A percentile compares a stretch with the other conserved stretches of the same genome.
These are phyloP conservation scores for Pseudomonodictys pantanalensis DNA, from an alignment of 495 filamentous ascomycete species.

Conservation along the genomic window DNA sequence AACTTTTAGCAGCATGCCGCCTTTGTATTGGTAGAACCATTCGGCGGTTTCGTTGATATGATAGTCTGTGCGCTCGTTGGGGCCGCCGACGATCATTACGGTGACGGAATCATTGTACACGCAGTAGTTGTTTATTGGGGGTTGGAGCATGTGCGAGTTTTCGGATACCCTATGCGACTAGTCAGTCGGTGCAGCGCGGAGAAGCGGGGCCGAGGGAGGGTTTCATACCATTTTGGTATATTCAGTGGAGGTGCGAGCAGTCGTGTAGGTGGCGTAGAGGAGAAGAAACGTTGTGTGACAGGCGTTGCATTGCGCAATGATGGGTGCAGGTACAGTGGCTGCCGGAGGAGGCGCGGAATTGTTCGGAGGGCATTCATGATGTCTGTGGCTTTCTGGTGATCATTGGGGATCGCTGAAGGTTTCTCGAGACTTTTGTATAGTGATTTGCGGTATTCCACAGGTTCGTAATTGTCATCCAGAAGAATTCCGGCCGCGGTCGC, in stretches of 20 bases:
- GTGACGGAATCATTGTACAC: conserved; percentile 80
- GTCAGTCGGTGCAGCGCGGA: neutral
- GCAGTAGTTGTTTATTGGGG: conserved; percentile 96
- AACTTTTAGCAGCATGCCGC: conserved; percentile 89
- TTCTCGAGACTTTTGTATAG: neutral
- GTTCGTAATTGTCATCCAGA: neutral
- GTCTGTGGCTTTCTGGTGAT: too few species aligned
- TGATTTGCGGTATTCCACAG: neutral
- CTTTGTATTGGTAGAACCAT: conserved; percentile 96
- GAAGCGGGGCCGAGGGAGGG: conserved; percentile 9
- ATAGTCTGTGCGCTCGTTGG: conserved; percentile 95
- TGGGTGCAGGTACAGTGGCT: neutral
- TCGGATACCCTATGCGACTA: conserved; percentile 68
- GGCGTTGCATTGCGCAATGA: too few species aligned
- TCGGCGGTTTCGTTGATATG: conserved; percentile 96
- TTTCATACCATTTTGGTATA: conserved; percentile 74
- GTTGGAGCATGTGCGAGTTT: conserved; percentile 89
- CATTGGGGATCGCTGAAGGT: neutral
- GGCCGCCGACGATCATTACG: conserved; percentile 93
- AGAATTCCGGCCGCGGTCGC: neutral
- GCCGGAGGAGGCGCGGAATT: neutral
- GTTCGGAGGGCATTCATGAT: neutral
- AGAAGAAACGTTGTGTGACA: conserved; percentile 18
- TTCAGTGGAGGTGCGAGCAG: conserved; percentile 61
- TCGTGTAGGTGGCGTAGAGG: conserved; percentile 1